Base-by-base conservation (phyloP, 108 stramenopile species). In the Cyclotella distinguenda region DNA sequence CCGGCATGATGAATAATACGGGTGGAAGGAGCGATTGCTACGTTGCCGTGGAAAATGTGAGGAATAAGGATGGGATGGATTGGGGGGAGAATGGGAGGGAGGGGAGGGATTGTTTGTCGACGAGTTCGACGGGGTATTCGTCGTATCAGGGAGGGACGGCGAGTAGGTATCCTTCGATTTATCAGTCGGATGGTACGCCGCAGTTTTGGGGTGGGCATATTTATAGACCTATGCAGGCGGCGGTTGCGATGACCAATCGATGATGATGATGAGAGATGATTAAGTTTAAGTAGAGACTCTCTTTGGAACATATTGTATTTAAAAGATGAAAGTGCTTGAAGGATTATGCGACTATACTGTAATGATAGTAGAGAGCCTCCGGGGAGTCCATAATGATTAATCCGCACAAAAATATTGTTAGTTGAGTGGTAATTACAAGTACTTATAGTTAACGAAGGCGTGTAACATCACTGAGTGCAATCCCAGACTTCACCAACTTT, bases 161-260 rank as follows among this genome's bases (percentile, higher is more conserved):
- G 16, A 61, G 50, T 18, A 44, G 66, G 19, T 74, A 66, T 28
- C 70, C 70, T 5, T 66, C 82, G 12, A 87, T 93, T 60, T 93
- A 93, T 70, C 91, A 93, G 69, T 50, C 86, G 15, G 88, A 93
- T 80, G 91, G 91, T 5, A 88, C 80, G 10, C 91, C 91, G 10
- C 85, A 88, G 49, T 93, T 88, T 78, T 88, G 85, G 84, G 91
- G 91, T 19, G 72, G 80, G 9, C 91, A 93, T 60, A 93, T 93
- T 68, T 90, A 86, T 66, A 60, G 85, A 39, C 91, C 91, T 9
- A 93, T 84, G 13, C 91, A 93, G 79, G 91, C 91, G 35, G 91
- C 91, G 31, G 86, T 88, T 10, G 82, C 87, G 5, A 62, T 83
- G 75, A 79, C 82, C 22, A 80, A 70, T 67, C 74, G 82, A 39